Evolutionary conservation across 1,284 basidiomycete genomes (phyloP).

Genomic region (Irpex lacteus): DNA sequence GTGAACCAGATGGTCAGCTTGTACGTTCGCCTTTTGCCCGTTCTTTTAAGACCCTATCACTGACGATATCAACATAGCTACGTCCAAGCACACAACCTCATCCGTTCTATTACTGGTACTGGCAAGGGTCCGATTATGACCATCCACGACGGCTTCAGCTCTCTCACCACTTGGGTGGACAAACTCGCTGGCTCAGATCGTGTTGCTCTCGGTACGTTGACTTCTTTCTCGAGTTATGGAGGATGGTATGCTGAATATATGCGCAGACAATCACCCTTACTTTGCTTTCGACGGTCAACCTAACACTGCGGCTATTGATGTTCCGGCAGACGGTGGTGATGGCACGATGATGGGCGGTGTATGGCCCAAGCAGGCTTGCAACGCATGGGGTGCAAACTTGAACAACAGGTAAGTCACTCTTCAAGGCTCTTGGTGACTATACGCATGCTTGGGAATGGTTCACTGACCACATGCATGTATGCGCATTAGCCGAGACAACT

Average conservation of each 20-base stretch:
- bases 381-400: slow-evolving; percentile 48
- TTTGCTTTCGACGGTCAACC: slow-evolving; percentile 38
- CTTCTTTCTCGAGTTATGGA: slow-evolving; percentile 27
- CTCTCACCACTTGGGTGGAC: slow-evolving; percentile 38
- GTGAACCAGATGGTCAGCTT: slow-evolving; percentile 33
- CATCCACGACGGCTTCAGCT: slow-evolving; percentile 47
- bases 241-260: slow-evolving; percentile 25
- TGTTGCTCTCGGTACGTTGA: slow-evolving; percentile 44
- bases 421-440: slow-evolving; percentile 31
- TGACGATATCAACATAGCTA: slow-evolving; percentile 59
- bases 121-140: slow-evolving; percentile 56
- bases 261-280: slow-evolving; percentile 52
- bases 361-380: slow-evolving; percentile 39
- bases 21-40: slow-evolving; percentile 21
- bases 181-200: slow-evolving; percentile 58
- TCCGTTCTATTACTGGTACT: slow-evolving; percentile 54
- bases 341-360: slow-evolving; percentile 28
- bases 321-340: slow-evolving; percentile 29
- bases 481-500: slow-evolving; percentile 36
- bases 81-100: slow-evolving; percentile 48
- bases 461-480: background rate
- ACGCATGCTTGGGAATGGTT: slow-evolving; percentile 27
- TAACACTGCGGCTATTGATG: slow-evolving; percentile 32
- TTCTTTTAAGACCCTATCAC: slow-evolving; percentile 24
- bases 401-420: slow-evolving; percentile 41